A percentile compares a stretch with the other conserved stretches of the same genome.
Evolutionary conservation across 768 basidiomycete species (phyloP).

Genomic region (Termitomyces sp.): DNA sequence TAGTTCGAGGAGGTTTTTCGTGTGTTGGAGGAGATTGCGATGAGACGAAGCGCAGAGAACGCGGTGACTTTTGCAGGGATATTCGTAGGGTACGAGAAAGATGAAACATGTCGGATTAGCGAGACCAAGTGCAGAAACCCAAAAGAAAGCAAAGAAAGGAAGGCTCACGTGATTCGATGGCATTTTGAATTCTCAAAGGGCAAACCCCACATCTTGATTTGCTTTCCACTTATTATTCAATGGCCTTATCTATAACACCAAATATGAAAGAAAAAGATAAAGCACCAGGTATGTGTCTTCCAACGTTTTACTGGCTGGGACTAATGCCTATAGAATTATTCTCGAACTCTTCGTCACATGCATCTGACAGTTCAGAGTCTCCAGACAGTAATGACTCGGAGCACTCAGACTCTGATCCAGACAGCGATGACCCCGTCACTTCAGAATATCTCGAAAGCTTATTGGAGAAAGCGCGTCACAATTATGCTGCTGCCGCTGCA

Average conservation of each 20-base stretch:
- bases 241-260: conserved; percentile 10
- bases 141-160: too few species aligned
- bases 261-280: conserved; percentile 47
- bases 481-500: conserved; percentile 30
- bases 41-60: conserved; percentile 12
- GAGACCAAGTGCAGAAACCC: background rate
- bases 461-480: conserved; percentile 55
- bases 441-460: conserved; percentile 59
- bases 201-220: background rate
- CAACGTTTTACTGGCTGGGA: too few species aligned
- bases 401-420: conserved; percentile 34
- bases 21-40: conserved; percentile 16
- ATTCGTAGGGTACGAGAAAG: conserved; percentile 7
- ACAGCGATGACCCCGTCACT: conserved; percentile 46
- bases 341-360: conserved; percentile 9
- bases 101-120: conserved; percentile 4
- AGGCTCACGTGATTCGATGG: conserved; percentile 14
- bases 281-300: conserved; percentile 25
- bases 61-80: background rate
- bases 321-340: conserved; percentile 1
- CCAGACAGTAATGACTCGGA: conserved; percentile 27
- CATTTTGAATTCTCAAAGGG: background rate
- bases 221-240: conserved; percentile 1
- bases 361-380: conserved; percentile 24
- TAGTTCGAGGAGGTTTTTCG: conserved; percentile 34